phyloP scores from a whole-genome alignment of 139 green algal genomes.

The Tetraselmis chui region DNA sequence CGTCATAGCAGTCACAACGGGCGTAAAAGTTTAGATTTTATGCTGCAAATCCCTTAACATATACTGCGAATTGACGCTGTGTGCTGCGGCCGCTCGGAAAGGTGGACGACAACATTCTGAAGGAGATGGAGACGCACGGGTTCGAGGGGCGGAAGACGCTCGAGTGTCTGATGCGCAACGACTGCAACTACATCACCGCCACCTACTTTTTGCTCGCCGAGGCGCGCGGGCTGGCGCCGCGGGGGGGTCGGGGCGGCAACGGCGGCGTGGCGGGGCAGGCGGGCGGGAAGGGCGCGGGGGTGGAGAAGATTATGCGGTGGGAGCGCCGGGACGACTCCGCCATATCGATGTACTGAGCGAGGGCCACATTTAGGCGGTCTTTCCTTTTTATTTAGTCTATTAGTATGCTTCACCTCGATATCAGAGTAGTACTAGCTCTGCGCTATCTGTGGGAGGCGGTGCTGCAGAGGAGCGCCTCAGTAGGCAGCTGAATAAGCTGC shows the following conservation, averaged over 20 bases:
- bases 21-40: background rate
- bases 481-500: no score
- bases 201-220: slow-evolving; percentile 55
- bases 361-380: no score
- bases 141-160: slow-evolving; percentile 2
- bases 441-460: no score
- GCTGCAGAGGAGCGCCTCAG: no score
- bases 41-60: background rate
- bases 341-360: background rate
- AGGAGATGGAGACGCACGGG: slow-evolving; percentile 6
- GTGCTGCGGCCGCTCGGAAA: background rate
- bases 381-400: no score
- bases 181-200: slow-evolving; percentile 45
- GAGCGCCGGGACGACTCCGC: background rate
- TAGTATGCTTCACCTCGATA: no score
- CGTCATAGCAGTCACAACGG: no score
- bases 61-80: background rate
- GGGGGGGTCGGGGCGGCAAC: background rate
- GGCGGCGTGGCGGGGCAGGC: background rate
- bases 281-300: no score
- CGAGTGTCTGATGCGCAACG: slow-evolving; percentile 28
- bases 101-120: slow-evolving; percentile 11
- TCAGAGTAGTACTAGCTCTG: no score
- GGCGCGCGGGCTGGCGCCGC: background rate
- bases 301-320: background rate